phyloP scores from a whole-genome alignment of 2,329 filamentous ascomycete genomes.

The Diplodia scrobiculata region DNA sequence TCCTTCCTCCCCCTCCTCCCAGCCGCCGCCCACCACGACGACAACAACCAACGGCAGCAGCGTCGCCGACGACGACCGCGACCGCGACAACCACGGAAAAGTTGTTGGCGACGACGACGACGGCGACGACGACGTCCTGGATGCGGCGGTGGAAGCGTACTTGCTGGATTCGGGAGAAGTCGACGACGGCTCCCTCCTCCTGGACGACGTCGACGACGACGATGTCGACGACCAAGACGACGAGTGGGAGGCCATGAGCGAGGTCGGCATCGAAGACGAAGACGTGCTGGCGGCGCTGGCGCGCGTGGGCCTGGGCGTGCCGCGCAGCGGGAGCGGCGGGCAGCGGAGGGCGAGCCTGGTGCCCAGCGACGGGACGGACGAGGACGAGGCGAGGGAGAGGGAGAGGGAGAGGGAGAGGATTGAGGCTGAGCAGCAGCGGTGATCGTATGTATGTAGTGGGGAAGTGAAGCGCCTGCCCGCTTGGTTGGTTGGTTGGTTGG shows the following conservation, averaged over 20 bases:
- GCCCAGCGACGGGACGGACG: conserved; percentile 11
- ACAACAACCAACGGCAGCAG: not conserved
- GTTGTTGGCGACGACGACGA: not conserved
- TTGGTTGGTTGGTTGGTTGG: too few species aligned
- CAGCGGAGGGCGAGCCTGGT: not conserved
- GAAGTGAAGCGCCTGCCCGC: too few species aligned
- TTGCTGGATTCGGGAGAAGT: not conserved
- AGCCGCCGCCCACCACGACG: not conserved
- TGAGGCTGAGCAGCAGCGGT: not conserved
- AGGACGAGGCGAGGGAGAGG: not conserved
- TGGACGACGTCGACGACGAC: not conserved
- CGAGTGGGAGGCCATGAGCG: conserved; percentile 12
- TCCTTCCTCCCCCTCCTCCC: not conserved
- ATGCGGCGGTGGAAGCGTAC: not conserved
- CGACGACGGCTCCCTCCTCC: not conserved
- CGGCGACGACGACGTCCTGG: not conserved
- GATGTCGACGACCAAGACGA: not conserved
- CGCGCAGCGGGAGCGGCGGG: not conserved
- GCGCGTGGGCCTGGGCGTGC: not conserved
- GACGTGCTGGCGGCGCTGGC: not conserved
- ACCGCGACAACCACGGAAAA: not conserved
- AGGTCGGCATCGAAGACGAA: not conserved
- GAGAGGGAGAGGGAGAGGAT: too few species aligned
- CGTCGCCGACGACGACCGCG: not conserved
- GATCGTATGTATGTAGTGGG: too few species aligned